Evolutionary conservation across 73 alveolate species (phyloP).

Genomic region (Symbiodinium pilosum): DNA sequence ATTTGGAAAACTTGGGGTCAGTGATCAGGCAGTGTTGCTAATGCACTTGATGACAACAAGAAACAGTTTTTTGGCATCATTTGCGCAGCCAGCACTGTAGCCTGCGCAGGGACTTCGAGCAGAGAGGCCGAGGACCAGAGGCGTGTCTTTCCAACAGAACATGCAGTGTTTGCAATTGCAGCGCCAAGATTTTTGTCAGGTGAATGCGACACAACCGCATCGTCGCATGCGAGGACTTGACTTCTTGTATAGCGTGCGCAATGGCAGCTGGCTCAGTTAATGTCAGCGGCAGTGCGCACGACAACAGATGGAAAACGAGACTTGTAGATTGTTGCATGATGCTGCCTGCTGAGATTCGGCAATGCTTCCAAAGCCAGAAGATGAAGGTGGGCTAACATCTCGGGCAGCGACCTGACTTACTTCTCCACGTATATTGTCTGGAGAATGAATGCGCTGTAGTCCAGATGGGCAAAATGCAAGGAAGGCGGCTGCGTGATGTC

Average conservation of each 20-base stretch:
- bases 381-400: conserved; percentile 67
- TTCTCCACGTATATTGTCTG: too few species aligned
- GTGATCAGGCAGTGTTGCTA: conserved; percentile 12
- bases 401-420: too few species aligned
- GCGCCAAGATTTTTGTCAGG: conserved; percentile 14
- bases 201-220: conserved; percentile 52
- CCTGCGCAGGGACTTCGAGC: conserved; percentile 60
- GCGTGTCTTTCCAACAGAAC: not conserved
- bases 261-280: conserved; percentile 2
- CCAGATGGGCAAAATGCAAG: too few species aligned
- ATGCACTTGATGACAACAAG: too few species aligned
- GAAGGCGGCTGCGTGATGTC: too few species aligned
- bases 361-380: conserved; percentile 87
- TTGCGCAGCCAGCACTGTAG: not conserved
- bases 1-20: conserved; percentile 36
- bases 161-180: not conserved
- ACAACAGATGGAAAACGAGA: too few species aligned
- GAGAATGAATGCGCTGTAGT: too few species aligned
- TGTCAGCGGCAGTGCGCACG: too few species aligned
- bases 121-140: conserved; percentile 57
- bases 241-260: conserved; percentile 70
- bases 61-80: too few species aligned
- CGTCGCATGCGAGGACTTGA: conserved; percentile 75
- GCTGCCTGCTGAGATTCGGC: conserved; percentile 76
- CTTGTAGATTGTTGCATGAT: too few species aligned